phyloP scores from a whole-genome alignment of 805 yeast genomes.

The Peterozyma xylosa region DNA sequence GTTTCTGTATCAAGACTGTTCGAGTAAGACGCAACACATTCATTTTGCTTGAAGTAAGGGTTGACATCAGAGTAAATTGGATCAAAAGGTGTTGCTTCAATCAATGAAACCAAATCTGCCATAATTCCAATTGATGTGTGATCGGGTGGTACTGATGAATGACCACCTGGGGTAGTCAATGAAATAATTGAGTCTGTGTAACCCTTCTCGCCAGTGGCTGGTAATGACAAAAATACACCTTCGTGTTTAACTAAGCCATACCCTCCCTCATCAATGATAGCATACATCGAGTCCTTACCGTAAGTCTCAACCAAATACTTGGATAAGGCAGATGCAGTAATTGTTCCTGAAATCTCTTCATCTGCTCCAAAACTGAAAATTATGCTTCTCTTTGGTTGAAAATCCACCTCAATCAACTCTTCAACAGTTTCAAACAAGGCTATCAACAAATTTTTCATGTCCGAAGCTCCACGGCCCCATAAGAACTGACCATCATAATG shows the following conservation, averaged over 20 bases:
- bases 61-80: conserved; percentile 40
- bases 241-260: conserved; percentile 29
- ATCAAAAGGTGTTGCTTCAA: conserved; percentile 52
- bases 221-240: conserved; percentile 44
- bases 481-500: conserved; percentile 53
- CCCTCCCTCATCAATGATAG: conserved; percentile 67
- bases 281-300: conserved; percentile 50
- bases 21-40: conserved; percentile 53
- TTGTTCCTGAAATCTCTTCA: conserved; percentile 60
- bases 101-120: conserved; percentile 41
- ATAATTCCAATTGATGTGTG: conserved; percentile 72
- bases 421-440: conserved; percentile 62
- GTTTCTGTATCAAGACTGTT: conserved; percentile 19
- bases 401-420: conserved; percentile 40
- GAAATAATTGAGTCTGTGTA: conserved; percentile 33
- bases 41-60: conserved; percentile 54
- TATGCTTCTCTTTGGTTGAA: conserved; percentile 51
- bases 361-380: conserved; percentile 67
- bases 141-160: conserved; percentile 70
- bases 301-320: conserved; percentile 37
- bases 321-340: conserved; percentile 48
- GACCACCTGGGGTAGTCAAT: conserved; percentile 69
- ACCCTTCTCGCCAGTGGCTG: conserved; percentile 60
- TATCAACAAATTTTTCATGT: conserved; percentile 61
- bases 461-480: conserved; percentile 72